Base-by-base conservation (phyloP, 75 land plant species). In the Picea sitchensis region DNA sequence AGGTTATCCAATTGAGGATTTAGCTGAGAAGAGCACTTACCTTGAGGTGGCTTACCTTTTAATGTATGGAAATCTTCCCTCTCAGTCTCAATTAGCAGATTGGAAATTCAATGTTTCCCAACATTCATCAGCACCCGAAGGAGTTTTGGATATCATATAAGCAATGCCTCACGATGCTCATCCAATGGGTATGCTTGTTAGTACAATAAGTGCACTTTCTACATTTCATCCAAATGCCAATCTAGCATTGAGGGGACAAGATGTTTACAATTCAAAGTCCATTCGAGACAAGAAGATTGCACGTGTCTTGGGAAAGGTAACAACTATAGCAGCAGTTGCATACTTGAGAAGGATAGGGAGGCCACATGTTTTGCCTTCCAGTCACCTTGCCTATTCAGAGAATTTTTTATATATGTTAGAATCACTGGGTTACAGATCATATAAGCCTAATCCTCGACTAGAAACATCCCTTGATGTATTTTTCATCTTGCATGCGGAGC, bases 401-500 rank as follows among this genome's bases (percentile, higher is more conserved):
- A 86, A 86, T 68, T 86, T 86, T 59, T 57, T 86, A n/a, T 86
- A 80, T 71, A 86, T 86, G 88, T 80, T 86, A 34, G 88, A 86
- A 58, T 86, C 88, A 60, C 5, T 5, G 14, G 94, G 93, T 67
- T 83, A 95, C 84, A 86, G 91, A 59, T 61, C 88, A 9, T 98
- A 95, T 76, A 93, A 78, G 76, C 98, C 98, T 23, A 98, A 98
- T 85, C 96, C 94, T 62, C 87, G 93, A 78, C 87, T 98, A 59
- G 98, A 95, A 68, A 86, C 94, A 36, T 98, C 82, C 15, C 59
- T 98, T 17, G 98, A 98, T 75, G 79, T 95, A 79, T 94, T 98
- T 26, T 98, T 95, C 82, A 92, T 98, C 63, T 80, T 98, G 36
- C 98, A 95, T 89, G 99, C 98, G 32, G 96, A 98, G 76, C 99